Conservation (phyloP, 2,329 filamentous ascomycete species). For the Sclerotinia subarctica region DNA sequence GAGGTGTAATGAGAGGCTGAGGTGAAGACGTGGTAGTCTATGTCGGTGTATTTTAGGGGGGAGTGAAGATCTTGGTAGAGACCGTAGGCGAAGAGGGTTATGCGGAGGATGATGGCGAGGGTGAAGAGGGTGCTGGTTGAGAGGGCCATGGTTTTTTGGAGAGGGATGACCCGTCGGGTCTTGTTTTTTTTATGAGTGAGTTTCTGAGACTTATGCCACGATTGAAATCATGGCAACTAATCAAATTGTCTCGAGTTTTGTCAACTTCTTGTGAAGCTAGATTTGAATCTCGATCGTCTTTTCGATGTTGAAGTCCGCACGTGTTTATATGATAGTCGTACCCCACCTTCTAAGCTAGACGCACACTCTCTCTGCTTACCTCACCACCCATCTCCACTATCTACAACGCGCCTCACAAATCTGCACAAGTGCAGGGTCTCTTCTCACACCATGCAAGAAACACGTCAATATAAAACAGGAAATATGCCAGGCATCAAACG, state of each 20-base stretch:
- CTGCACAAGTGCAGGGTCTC: constrained; percentile 1
- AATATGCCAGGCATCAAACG: constrained; percentile 20
- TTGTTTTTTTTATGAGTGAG: neutral
- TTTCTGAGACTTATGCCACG: neutral
- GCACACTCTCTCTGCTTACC: neutral
- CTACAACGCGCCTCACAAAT: constrained; percentile 12
- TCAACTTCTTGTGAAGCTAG: neutral
- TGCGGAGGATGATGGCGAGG: constrained; percentile 62
- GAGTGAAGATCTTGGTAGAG: constrained; percentile 90
- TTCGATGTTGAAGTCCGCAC: constrained; percentile 5
- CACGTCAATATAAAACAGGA: neutral
- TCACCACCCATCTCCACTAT: neutral
- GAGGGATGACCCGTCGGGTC: neutral
- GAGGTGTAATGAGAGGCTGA: constrained; percentile 79
- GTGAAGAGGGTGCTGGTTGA: constrained; percentile 51
- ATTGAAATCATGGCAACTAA: neutral
- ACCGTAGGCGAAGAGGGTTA: constrained; percentile 77
- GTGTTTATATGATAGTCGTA: constrained; percentile 1
- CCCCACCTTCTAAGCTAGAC: neutral
- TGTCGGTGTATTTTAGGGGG: constrained; percentile 95
- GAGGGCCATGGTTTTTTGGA: neutral
- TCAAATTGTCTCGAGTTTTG: neutral
- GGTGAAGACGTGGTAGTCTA: constrained; percentile 98
- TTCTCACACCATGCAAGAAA: constrained; percentile 9
- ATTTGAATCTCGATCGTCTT: neutral